Conservation (phyloP, 2,329 filamentous ascomycete species). For the Aspergillus pseudonomiae region DNA sequence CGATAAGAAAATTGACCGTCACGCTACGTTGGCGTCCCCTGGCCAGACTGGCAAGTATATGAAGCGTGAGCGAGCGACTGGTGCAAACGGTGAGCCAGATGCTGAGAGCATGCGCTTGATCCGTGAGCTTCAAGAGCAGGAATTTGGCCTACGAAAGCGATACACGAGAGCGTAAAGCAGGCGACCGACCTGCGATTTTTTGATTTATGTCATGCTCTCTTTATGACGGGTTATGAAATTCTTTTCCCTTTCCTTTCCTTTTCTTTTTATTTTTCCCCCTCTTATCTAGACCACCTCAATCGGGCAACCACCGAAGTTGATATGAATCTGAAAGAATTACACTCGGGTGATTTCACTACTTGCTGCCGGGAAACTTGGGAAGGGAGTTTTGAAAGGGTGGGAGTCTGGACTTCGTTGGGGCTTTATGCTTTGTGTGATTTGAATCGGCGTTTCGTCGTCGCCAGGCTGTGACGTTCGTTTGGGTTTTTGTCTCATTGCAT, state of each 20-base stretch:
- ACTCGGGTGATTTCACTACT: neutral
- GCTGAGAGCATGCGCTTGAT: constrained; percentile 49
- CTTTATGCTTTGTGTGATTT: neutral
- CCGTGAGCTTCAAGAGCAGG: constrained; percentile 49
- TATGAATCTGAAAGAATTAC: constrained; percentile 2
- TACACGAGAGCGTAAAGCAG: constrained; percentile 20
- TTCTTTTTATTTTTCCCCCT: neutral
- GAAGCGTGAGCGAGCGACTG: constrained; percentile 30
- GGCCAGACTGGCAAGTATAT: constrained; percentile 31
- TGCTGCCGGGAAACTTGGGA: neutral
- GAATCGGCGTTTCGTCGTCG: neutral
- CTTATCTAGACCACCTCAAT: constrained; percentile 20
- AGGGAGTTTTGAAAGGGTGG: neutral
- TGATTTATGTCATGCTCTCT: neutral
- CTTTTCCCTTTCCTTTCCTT: constrained; percentile 6
- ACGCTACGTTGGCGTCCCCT: constrained; percentile 30
- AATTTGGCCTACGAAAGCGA: constrained; percentile 48
- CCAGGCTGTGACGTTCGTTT: constrained; percentile 3
- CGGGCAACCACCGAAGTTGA: constrained; percentile 13
- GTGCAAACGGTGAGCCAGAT: constrained; percentile 39
- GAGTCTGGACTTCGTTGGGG: neutral
- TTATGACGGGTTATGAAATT: constrained; percentile 7
- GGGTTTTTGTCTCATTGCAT: constrained; percentile 1
- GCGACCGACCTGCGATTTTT: neutral
- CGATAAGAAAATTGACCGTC: constrained; percentile 37